phyloP scores from a whole-genome alignment of 1,284 basidiomycete genomes.

The Meira nashicola region DNA sequence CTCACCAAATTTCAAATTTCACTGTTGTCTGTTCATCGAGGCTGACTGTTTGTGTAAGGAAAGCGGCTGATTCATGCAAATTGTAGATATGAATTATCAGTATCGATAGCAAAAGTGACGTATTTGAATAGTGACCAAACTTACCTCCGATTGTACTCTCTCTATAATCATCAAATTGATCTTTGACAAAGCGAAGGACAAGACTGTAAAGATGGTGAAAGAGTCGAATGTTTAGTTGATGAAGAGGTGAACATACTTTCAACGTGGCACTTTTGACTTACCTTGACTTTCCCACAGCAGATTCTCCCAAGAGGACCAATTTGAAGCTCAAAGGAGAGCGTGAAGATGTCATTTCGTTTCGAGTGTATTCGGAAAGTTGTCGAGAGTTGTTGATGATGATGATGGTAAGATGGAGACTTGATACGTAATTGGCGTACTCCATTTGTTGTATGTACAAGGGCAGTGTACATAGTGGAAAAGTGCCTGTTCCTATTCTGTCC shows the following conservation, averaged over 20 bases:
- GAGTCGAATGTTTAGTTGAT: not conserved
- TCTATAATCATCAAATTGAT: constrained; percentile 96
- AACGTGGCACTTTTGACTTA: constrained; percentile 9
- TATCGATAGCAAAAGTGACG: not conserved
- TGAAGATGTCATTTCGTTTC: not conserved
- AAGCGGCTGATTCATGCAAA: constrained; percentile 63
- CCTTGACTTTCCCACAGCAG: constrained; percentile 87
- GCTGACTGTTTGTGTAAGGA: constrained; percentile 89
- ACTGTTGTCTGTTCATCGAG: constrained; percentile 83
- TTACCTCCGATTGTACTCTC: constrained; percentile 57
- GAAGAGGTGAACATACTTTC: not conserved
- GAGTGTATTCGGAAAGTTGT: too few relatives aligned
- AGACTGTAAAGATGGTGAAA: constrained; percentile 58
- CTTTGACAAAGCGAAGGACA: constrained; percentile 89
- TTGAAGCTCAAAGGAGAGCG: constrained; percentile 24
- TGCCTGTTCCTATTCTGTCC: too few relatives aligned
- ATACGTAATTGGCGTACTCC: too few relatives aligned
- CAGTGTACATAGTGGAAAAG: too few relatives aligned
- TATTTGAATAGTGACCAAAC: not conserved
- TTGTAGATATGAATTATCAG: not conserved
- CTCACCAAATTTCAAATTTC: constrained; percentile 94
- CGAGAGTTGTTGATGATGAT: too few relatives aligned
- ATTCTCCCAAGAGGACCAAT: constrained; percentile 56
- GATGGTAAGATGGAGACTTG: too few relatives aligned
- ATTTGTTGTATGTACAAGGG: too few relatives aligned